Conservation (phyloP, 2,329 filamentous ascomycete species). For the Ophiostoma novo-ulmi region DNA sequence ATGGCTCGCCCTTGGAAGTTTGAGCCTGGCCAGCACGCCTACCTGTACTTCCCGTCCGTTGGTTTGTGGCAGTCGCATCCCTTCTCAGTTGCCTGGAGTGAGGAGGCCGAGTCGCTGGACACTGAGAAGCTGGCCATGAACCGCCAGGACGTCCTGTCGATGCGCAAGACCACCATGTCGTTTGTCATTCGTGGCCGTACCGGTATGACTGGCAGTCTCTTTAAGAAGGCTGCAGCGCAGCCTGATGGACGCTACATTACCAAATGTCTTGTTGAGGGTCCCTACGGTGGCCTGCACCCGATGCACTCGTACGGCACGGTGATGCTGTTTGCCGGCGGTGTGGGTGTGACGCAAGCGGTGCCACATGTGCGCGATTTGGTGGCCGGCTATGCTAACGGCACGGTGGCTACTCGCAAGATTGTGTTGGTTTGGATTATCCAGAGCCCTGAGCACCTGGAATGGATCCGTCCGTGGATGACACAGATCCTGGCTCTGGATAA, state of each 20-base stretch:
- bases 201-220: conserved; percentile 66
- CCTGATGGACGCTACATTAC: conserved; percentile 59
- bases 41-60: conserved; percentile 69
- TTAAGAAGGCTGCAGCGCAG: conserved; percentile 58
- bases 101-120: conserved; percentile 52
- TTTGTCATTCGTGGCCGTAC: conserved; percentile 69
- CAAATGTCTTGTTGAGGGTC: conserved; percentile 66
- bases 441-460: conserved; percentile 73
- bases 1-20: conserved; percentile 74
- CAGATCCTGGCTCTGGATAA: conserved; percentile 70
- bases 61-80: conserved; percentile 72
- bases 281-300: conserved; percentile 67
- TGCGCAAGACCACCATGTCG: conserved; percentile 61
- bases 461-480: conserved; percentile 81
- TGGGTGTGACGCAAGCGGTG: conserved; percentile 75
- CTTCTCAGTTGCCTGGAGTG: conserved; percentile 74
- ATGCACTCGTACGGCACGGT: conserved; percentile 73
- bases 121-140: conserved; percentile 55
- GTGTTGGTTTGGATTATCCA: conserved; percentile 76
- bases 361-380: conserved; percentile 70
- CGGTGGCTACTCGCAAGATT: conserved; percentile 65
- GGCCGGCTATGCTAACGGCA: conserved; percentile 61
- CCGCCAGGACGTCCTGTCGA: conserved; percentile 53
- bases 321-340: conserved; percentile 73
- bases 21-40: conserved; percentile 70